These are phyloP conservation scores for Platanus orientalis DNA, from an alignment of 164 flowering plant genomes.

Conservation along the genomic window DNA sequence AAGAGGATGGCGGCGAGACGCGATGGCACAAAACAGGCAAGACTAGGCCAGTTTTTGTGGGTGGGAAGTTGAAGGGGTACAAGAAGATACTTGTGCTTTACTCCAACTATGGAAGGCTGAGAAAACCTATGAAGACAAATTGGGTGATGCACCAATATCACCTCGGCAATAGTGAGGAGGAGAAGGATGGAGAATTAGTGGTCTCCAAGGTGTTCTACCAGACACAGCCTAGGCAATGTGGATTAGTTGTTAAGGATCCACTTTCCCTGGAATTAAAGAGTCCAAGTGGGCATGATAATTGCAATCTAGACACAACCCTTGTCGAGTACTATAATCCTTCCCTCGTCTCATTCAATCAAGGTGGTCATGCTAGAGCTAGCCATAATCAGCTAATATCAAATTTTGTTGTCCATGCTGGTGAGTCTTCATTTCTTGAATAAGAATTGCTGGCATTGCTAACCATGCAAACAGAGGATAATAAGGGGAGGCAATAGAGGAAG, in stretches of 20 bases:
- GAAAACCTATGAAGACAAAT: conserved; percentile 87
- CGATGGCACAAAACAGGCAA: conserved; percentile 99
- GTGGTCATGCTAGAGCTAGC: conserved; percentile 36
- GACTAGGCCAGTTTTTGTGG: conserved; percentile 58
- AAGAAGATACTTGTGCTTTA: conserved; percentile 91
- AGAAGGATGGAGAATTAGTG: conserved; percentile 89
- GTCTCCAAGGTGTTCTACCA: conserved; percentile 92
- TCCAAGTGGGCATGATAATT: not conserved
- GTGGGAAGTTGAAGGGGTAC: conserved; percentile 59
- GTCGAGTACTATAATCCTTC: conserved; percentile 40
- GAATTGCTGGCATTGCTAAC: not conserved
- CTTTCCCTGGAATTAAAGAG: conserved; percentile 13
- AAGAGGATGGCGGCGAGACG: conserved; percentile 79
- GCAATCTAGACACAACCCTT: conserved; percentile 10
- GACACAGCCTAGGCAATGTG: conserved; percentile 90
- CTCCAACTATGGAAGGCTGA: conserved; percentile 84
- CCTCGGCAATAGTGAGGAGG: conserved; percentile 77
- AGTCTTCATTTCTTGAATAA: conserved; percentile 42
- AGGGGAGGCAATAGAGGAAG: not conserved
- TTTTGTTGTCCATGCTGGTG: conserved; percentile 52
- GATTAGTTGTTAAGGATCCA: conserved; percentile 27
- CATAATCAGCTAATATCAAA: conserved; percentile 47
- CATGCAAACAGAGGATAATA: not conserved
- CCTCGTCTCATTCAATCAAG: conserved; percentile 23
- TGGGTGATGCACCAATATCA: conserved; percentile 99